These are phyloP conservation scores for Aspergillus fischeri DNA, from an alignment of 2,329 filamentous ascomycete species.

Conservation along the genomic window DNA sequence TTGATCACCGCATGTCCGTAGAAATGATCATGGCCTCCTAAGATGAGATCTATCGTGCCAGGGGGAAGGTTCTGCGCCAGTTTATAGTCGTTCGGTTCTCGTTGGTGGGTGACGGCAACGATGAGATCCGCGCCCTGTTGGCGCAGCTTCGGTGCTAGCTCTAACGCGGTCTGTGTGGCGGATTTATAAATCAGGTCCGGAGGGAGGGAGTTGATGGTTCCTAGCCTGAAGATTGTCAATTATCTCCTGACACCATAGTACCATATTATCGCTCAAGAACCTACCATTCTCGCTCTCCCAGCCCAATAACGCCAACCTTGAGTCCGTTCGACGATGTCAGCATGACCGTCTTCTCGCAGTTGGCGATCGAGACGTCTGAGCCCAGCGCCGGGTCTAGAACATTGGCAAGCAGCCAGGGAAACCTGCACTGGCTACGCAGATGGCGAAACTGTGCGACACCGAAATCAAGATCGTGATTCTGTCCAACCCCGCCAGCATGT, in stretches of 20 bases:
- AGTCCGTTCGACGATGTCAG: conserved; percentile 77
- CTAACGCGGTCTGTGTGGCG: conserved; percentile 68
- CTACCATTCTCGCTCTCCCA: conserved; percentile 79
- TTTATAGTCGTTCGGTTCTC: conserved; percentile 86
- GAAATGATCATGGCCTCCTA: conserved; percentile 88
- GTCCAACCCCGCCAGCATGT: conserved; percentile 11
- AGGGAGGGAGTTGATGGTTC: conserved; percentile 80
- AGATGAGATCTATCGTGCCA: conserved; percentile 75
- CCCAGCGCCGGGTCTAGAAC: conserved; percentile 80
- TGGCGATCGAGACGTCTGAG: conserved; percentile 67
- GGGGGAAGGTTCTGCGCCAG: conserved; percentile 67
- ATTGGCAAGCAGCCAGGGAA: conserved; percentile 88
- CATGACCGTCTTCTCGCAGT: conserved; percentile 71
- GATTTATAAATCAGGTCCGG: conserved; percentile 79
- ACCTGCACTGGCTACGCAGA: conserved; percentile 68
- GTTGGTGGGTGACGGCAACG: conserved; percentile 76
- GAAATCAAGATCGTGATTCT: conserved; percentile 93
- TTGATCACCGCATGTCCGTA: conserved; percentile 76
- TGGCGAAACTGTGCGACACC: conserved; percentile 76
- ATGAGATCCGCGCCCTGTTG: conserved; percentile 77
- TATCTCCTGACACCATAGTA: not conserved
- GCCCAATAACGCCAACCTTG: conserved; percentile 78
- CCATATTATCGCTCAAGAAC: not conserved
- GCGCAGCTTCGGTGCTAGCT: conserved; percentile 68
- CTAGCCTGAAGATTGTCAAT: conserved; percentile 50